Evolutionary conservation across 768 basidiomycete genomes (phyloP).

Genomic region (Albatrellus ellisii): DNA sequence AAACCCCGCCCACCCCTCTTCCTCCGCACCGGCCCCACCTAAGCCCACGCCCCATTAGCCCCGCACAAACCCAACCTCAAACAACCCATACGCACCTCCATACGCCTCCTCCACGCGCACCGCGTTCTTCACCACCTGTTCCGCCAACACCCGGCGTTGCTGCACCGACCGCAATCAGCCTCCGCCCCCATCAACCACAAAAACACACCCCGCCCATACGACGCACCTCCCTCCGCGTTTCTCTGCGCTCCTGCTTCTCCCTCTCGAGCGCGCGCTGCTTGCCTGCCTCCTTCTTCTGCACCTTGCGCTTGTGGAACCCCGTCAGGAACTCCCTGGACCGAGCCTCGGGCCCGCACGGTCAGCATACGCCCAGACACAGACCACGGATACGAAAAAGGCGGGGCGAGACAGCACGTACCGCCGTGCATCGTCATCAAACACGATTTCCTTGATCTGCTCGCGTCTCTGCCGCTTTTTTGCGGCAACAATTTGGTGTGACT

Average conservation of each 20-base stretch:
- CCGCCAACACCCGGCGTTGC: conserved; percentile 68
- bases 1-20: conserved; percentile 36
- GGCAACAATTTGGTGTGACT: conserved; percentile 46
- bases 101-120: conserved; percentile 66
- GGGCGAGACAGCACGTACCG: conserved; percentile 33
- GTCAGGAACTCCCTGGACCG: conserved; percentile 71
- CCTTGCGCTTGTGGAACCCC: conserved; percentile 87
- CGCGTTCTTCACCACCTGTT: conserved; percentile 69
- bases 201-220: neutral
- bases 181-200: neutral
- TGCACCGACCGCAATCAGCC: conserved; percentile 20
- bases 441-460: conserved; percentile 61
- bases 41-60: conserved; percentile 1
- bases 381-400: neutral
- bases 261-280: conserved; percentile 61
- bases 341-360: neutral
- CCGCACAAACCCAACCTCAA: neutral
- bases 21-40: conserved; percentile 19
- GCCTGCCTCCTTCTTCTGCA: conserved; percentile 68
- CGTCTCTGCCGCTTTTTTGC: conserved; percentile 54
- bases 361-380: too few relatives aligned
- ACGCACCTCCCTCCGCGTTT: conserved; percentile 67
- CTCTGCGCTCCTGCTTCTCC: conserved; percentile 63
- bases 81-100: conserved; percentile 19
- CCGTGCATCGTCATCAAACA: conserved; percentile 82